Evolutionary conservation across 306 rosid genomes (phyloP), one percentile per base, ranked within the genome.

Genomic region (Amphicarpaea edgeworthii): DNA sequence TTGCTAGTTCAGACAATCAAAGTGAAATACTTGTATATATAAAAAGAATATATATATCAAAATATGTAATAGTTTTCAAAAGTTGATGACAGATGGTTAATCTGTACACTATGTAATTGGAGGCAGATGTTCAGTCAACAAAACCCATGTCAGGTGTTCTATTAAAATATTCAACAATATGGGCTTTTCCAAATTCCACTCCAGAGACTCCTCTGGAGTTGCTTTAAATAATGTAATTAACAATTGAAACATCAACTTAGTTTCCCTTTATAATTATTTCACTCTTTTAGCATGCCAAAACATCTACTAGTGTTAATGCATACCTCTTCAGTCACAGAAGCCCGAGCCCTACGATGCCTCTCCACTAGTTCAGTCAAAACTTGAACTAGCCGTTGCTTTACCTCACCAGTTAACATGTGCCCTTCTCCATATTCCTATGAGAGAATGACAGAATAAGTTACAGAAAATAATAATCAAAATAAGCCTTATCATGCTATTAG

Each of bases 391-490:
- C 88, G 88, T 54, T 90, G 89, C 87, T 95, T 95, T 69, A 95
- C 97, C 86, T 95, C 93, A 59, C 99, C 99, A 4, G 99, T 95
- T 24, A 95, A 87, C 99, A 92, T 86, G 38, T 90, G 91, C 50
- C 99, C 97, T 5, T 90, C 87, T 78, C 93, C 96, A 64, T 90
- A 92, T 83, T 92, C 97, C 97, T 92, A 75, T 20, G 41, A 74
- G 58, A 42, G 30, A 40, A 43, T 67, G 19, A 77, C 15, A 59
- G 21, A 73, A 70, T 28, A 7, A 15, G 68, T 79, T 74, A 65
- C 37, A 79, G 34, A 69, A 73, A n/a, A 45, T 42, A 46, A 40
- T 42, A 46, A 54, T 45, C 16, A 64, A 57, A 40, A 66, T 23
- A 24, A 47, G 62, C 37, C 75, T 11, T 46, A 14, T 65, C 49